These are phyloP conservation scores for Senecio squalidus DNA, from an alignment of 140 eudicot genomes.

Conservation along the genomic window DNA sequence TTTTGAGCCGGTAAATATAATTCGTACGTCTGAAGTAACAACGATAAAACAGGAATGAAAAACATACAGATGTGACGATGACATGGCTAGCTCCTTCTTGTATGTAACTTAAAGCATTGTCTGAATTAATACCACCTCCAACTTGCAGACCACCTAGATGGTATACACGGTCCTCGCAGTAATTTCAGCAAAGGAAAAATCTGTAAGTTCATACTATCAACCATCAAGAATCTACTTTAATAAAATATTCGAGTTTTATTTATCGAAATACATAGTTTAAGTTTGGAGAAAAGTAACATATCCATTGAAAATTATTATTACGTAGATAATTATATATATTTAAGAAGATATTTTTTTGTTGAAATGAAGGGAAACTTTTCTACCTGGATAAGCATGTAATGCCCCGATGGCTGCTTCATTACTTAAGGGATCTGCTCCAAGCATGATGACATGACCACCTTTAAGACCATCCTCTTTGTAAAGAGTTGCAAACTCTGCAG, in stretches of 20 bases:
- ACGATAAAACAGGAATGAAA: neutral
- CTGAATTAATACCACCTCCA: constrained; percentile 90
- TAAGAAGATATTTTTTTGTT: neutral
- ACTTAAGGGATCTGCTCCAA: constrained; percentile 97
- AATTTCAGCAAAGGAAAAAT: constrained; percentile 18
- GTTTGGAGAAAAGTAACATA: neutral
- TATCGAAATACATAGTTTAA: neutral
- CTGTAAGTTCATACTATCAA: constrained; percentile 27
- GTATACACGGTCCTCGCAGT: constrained; percentile 49
- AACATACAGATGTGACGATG: constrained; percentile 84
- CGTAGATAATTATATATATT: too few relatives aligned
- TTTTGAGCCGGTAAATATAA: too few relatives aligned
- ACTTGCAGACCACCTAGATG: constrained; percentile 95
- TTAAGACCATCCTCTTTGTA: constrained; percentile 77
- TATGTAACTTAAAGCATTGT: constrained; percentile 73
- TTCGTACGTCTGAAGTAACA: neutral
- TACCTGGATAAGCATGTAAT: constrained; percentile 92
- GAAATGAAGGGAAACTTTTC: neutral
- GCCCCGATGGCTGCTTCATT: constrained; percentile 79
- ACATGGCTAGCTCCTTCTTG: constrained; percentile 98
- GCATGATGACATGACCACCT: constrained; percentile 98
- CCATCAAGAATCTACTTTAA: constrained; percentile 12
- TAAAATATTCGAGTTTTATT: neutral
- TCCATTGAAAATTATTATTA: too few relatives aligned
- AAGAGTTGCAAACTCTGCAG: constrained; percentile 76